Percentiles rank a stretch among this genome's conserved stretches.
Conservation (phyloP, 768 basidiomycete genomes). For the Rossbeevera mucosa region DNA sequence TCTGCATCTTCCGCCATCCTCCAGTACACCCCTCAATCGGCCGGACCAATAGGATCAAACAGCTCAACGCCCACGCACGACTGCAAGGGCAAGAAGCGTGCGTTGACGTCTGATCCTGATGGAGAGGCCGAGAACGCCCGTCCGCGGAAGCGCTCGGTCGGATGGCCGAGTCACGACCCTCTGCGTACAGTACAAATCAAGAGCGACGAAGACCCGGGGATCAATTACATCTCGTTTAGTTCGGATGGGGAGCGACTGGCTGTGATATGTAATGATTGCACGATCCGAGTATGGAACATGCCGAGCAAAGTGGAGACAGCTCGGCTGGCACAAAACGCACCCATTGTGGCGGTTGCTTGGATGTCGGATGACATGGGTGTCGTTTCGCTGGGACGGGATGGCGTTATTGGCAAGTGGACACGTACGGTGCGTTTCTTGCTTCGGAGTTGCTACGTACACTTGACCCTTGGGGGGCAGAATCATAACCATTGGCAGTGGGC, state of each 20-base stretch:
- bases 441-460: background rate
- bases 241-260: conserved; percentile 54
- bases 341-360: conserved; percentile 51
- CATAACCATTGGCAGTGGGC: conserved; percentile 53
- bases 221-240: conserved; percentile 48
- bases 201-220: conserved; percentile 44
- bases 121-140: conserved; percentile 24
- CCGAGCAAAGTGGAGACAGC: conserved; percentile 47
- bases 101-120: conserved; percentile 24
- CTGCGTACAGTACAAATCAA: conserved; percentile 36
- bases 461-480: conserved; percentile 33
- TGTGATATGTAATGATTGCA: conserved; percentile 55
- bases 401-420: conserved; percentile 57
- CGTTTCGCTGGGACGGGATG: conserved; percentile 53
- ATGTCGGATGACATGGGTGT: conserved; percentile 54
- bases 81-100: conserved; percentile 38
- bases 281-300: conserved; percentile 62
- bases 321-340: conserved; percentile 48
- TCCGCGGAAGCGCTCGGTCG: conserved; percentile 32
- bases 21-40: conserved; percentile 20
- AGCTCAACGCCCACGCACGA: conserved; percentile 28
- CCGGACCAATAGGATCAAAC: conserved; percentile 12
- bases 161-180: conserved; percentile 48
- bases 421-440: conserved; percentile 39
- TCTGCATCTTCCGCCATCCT: conserved; percentile 35